These are phyloP conservation scores for Aschersonia sp. DNA, from an alignment of 2,329 filamentous ascomycete genomes.

Conservation along the genomic window DNA sequence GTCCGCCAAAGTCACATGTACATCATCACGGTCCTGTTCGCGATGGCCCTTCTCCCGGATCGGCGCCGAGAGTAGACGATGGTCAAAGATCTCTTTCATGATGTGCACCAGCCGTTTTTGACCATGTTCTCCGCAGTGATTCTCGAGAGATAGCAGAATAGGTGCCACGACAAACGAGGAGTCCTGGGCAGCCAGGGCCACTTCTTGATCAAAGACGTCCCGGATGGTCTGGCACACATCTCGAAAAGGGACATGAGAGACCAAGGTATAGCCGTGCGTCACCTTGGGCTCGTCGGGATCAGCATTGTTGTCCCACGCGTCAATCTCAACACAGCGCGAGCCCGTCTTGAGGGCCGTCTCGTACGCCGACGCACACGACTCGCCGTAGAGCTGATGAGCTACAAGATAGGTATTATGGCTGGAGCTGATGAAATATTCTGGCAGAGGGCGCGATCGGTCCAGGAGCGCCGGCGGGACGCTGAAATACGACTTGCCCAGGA, in stretches of 20 bases:
- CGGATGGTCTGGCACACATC: slow-evolving; percentile 51
- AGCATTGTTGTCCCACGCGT: slow-evolving; percentile 54
- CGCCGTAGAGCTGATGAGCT: slow-evolving; percentile 54
- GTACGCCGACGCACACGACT: slow-evolving; percentile 48
- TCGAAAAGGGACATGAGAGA: slow-evolving; percentile 51
- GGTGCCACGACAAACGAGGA: slow-evolving; percentile 33
- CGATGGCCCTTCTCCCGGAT: slow-evolving; percentile 40
- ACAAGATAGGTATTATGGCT: slow-evolving; percentile 62
- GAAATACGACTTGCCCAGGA: slow-evolving; percentile 44
- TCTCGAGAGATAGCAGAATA: slow-evolving; percentile 52
- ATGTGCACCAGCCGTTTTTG: slow-evolving; percentile 49
- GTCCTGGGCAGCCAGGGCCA: slow-evolving; percentile 20
- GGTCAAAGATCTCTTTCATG: slow-evolving; percentile 48
- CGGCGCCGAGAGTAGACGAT: slow-evolving; percentile 42
- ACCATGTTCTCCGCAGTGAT: slow-evolving; percentile 46
- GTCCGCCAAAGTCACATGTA: slow-evolving; percentile 43
- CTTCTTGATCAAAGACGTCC: slow-evolving; percentile 45
- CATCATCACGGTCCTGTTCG: slow-evolving; percentile 34
- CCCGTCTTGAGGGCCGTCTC: slow-evolving; percentile 46
- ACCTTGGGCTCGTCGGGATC: slow-evolving; percentile 51
- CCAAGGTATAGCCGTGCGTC: slow-evolving; percentile 55
- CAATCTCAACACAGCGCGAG: slow-evolving; percentile 58
- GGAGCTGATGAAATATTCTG: slow-evolving; percentile 59
- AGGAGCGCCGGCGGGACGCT: slow-evolving; percentile 37
- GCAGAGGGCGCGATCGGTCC: slow-evolving; percentile 44